Evolutionary conservation across 2,329 filamentous ascomycete genomes (phyloP), one percentile per base, ranked within the genome.

Genomic region (Pseudopithomyces maydicus): DNA sequence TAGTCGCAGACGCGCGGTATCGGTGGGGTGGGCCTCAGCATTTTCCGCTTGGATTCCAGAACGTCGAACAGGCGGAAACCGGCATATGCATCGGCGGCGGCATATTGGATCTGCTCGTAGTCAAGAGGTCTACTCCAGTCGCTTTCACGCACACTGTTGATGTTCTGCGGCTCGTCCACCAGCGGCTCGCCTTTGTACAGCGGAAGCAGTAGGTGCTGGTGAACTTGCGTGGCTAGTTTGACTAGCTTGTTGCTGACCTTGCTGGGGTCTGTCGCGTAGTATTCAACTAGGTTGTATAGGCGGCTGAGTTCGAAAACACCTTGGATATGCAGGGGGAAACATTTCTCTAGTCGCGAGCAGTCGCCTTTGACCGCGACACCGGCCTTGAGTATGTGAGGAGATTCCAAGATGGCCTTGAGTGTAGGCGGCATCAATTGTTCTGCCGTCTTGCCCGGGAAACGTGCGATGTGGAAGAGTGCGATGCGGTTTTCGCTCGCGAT

Each of bases 61-160:
- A 84, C 82, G 57, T 91, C 81, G 68, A 86, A 96, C 1, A 97
- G 79, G 54, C 91, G 88, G 11, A 94, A 75, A 12, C 89, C 89
- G 29, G 92, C 92, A 72, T 96, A 97, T 0, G 92, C 90, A 74
- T 97, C 93, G 0, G 90, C 87, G 3, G 91, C 92, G 17, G 92
- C 75, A 79, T 83, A 94, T 83, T 84, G 76, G 15, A 92, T 83
- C 69, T 97, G 93, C 11, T 85, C 74, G 61, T 82, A 75, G 38
- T 79, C 80, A 32, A 97, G 77, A 0, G 78, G 68, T 56, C 80
- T 76, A 19, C 85, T 85, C 93, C 93, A 97, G 70, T 95, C 84
- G 64, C 91, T 88, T 8, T 83, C 81, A 14, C 93, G 85, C 4
- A 96, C 90, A 39, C 61, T 69, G 15, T 19, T 20, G n/a, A 45